A percentile compares a stretch with the other conserved stretches of the same genome.
These are phyloP conservation scores for Pseudocercospora fuligena DNA, from an alignment of 2,329 filamentous ascomycete genomes.

Conservation along the genomic window DNA sequence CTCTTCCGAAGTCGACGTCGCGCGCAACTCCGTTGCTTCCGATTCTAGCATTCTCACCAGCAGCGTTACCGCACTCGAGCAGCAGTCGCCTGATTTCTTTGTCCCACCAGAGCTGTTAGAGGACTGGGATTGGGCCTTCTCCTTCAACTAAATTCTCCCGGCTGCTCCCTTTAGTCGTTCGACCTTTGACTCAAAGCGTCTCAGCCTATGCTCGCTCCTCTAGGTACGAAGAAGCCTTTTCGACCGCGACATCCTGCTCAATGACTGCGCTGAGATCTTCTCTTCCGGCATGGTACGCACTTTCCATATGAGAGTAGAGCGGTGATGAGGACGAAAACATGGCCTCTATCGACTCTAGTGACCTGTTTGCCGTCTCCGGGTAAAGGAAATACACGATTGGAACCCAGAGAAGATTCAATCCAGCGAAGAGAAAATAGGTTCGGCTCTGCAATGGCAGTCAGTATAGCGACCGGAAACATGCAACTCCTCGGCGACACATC, in stretches of 20 bases:
- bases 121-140: conserved; percentile 48
- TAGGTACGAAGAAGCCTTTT: conserved; percentile 1
- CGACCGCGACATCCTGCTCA: not conserved
- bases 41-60: not conserved
- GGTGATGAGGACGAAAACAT: conserved; percentile 49
- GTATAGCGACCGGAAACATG: not conserved
- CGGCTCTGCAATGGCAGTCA: conserved; percentile 40
- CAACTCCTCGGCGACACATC: not conserved
- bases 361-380: conserved; percentile 34
- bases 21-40: not conserved
- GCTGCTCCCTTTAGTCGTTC: not conserved
- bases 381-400: conserved; percentile 26
- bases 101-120: conserved; percentile 47
- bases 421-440: conserved; percentile 59
- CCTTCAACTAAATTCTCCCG: conserved; percentile 13
- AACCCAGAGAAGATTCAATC: conserved; percentile 59
- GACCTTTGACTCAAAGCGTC: too few relatives aligned
- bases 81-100: conserved; percentile 9
- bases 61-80: not conserved
- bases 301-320: conserved; percentile 54
- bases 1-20: not conserved
- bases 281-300: conserved; percentile 38
- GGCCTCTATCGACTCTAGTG: conserved; percentile 48
- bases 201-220: not conserved
- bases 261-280: not conserved